Evolutionary conservation across 1,284 basidiomycete genomes (phyloP), one percentile per base, ranked within the genome.

Genomic region (Puccinia sorghi): DNA sequence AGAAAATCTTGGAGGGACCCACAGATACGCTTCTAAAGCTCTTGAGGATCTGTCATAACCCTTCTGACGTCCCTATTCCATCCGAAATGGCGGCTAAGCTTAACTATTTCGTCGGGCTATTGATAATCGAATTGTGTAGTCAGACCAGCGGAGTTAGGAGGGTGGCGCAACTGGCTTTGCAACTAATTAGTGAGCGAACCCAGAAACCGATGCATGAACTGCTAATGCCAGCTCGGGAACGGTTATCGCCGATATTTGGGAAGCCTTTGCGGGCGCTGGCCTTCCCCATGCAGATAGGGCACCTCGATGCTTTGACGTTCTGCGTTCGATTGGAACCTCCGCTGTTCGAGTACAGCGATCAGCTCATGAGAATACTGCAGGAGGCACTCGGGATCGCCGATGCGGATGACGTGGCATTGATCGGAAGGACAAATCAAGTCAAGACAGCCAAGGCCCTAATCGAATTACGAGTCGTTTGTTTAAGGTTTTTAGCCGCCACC

Each of bases 241-340:
- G 94, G 17, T 90, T 98, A 84, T 89, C 89, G 22, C 91, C 92
- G 0, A 96, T 99, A 82, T 99, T 93, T 86, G 93, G 92, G 37
- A 99, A 99, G 84, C 97, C 97, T 22, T 88, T 99, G n/a, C 89
- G 97, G 76, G 97, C 97, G 0, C 88, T 99, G 22, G 94, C 95
- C 1, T 96, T 98, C 84, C 89, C 92, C 17, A 93, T 96, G 84
- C 97, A 99, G 85, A 97, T 99, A 79, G 97, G 95, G 43, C 94
- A 98, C 88, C 95, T 99, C 79, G 97, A 99, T 83, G 94, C 94
- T 13, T 90, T 99, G 80, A 92, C 95, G 22, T 99, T 95, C 84
- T 93, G 93, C 83, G 84, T 86, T 80, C 83, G 84, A 73, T 83
- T 86, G 25, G 72, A 83, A 61, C 85, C 85, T 32, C 86, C 86